phyloP scores from a whole-genome alignment of 1,284 basidiomycete genomes.

The Sporisorium sorghi region DNA sequence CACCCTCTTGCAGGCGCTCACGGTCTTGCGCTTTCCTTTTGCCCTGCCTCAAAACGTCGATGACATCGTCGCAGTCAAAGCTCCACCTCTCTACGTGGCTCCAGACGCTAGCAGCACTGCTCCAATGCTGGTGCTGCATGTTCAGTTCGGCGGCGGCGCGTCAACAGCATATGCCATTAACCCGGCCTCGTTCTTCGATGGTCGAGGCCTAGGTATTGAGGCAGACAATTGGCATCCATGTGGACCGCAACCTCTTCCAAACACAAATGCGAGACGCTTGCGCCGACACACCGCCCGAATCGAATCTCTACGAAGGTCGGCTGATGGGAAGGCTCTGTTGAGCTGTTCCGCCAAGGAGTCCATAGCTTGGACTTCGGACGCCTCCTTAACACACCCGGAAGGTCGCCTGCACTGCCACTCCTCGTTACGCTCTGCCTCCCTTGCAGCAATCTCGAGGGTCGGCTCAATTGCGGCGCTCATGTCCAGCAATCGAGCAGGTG shows the following conservation, averaged over 20 bases:
- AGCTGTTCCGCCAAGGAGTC: slow-evolving; percentile 35
- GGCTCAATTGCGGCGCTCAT: slow-evolving; percentile 14
- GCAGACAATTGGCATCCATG: slow-evolving; percentile 31
- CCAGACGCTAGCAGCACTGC: slow-evolving; percentile 33
- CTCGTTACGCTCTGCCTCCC: neutral
- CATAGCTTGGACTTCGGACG: slow-evolving; percentile 22
- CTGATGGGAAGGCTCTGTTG: slow-evolving; percentile 21
- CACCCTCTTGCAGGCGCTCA: slow-evolving; percentile 51
- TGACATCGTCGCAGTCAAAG: slow-evolving; percentile 14
- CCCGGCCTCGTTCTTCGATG: slow-evolving; percentile 56
- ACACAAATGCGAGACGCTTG: neutral
- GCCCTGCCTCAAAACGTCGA: slow-evolving; percentile 4
- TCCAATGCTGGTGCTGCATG: slow-evolving; percentile 28
- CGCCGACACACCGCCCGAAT: slow-evolving; percentile 28
- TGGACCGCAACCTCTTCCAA: slow-evolving; percentile 12
- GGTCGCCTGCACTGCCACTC: slow-evolving; percentile 15
- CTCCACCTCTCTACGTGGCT: slow-evolving; percentile 22
- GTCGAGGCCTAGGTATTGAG: slow-evolving; percentile 43
- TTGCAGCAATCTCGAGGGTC: slow-evolving; percentile 13
- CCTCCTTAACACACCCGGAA: neutral
- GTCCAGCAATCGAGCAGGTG: slow-evolving; percentile 5
- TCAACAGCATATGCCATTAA: slow-evolving; percentile 35
- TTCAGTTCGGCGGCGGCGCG: slow-evolving; percentile 18
- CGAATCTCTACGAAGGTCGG: slow-evolving; percentile 18
- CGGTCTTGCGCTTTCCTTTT: slow-evolving; percentile 46